Conservation (phyloP, 331 rosid genomes). For the Saraca asoca region DNA sequence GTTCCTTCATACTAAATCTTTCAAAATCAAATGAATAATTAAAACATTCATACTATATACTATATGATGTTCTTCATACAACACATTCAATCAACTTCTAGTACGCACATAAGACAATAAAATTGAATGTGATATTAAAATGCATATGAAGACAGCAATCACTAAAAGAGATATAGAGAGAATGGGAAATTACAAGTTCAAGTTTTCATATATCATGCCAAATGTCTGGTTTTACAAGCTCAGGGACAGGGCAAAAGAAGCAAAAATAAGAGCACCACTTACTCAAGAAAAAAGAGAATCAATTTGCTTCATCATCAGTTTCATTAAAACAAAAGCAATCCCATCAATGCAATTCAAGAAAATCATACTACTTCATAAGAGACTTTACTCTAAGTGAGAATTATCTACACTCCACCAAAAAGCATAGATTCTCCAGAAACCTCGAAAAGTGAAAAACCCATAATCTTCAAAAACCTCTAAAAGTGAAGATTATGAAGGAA, state of each 20-base stretch:
- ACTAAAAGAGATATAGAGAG: not conserved
- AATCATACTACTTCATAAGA: slow-evolving; percentile 83
- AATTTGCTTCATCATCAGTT: slow-evolving; percentile 31
- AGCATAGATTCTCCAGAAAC: too few species aligned
- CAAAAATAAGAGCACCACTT: slow-evolving; percentile 30
- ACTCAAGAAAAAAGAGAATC: slow-evolving; percentile 47
- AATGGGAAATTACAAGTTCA: slow-evolving; percentile 83
- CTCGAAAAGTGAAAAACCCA: too few species aligned
- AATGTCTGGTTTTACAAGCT: slow-evolving; percentile 93
- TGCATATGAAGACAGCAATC: too few species aligned
- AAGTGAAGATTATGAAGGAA: too few species aligned
- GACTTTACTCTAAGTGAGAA: slow-evolving; percentile 48
- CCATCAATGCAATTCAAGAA: slow-evolving; percentile 54
- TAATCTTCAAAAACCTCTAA: too few species aligned
- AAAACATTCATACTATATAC: too few species aligned
- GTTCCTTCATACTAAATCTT: too few species aligned
- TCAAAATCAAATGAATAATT: too few species aligned
- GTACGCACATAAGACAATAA: too few species aligned
- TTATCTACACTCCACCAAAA: slow-evolving; percentile 39
- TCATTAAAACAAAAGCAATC: slow-evolving; percentile 50
- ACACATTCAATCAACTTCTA: too few species aligned
- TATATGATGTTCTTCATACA: too few species aligned
- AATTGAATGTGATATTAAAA: too few species aligned
- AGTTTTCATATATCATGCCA: slow-evolving; percentile 82
- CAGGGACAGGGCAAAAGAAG: slow-evolving; percentile 55